Base-by-base conservation (phyloP, 2,329 filamentous ascomycete genomes). In the Lecanosticta acicola region DNA sequence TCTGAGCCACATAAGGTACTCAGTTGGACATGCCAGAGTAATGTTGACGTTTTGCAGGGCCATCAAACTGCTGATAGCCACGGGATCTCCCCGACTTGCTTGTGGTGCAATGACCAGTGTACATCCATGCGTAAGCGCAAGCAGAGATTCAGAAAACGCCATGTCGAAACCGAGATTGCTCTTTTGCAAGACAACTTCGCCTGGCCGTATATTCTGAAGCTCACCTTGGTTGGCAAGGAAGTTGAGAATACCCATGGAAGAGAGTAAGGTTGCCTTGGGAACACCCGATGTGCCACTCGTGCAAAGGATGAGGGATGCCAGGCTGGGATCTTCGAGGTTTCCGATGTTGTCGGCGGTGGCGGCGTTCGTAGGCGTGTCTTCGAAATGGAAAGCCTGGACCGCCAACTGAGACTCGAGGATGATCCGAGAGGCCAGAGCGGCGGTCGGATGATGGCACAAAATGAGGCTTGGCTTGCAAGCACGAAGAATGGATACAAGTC, bases 131-230 rank as follows among this genome's bases (percentile, higher is more conserved):
- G 55, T 51, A 1, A 74, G 56, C 0, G 65, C 63, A 2, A 54
- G 51, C 39, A 71, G 62, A 4, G 65, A 63, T 49, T 74, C 68
- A 2, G 50, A 50, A 1, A 72, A 33, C 0, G 69, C 68, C 46
- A 71, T 54, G 42, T 75, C 71, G 51, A 74, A 74, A 8, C 59
- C 61, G 20, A 59, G 62, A 0, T 70, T 59, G 13, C 50, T 66
- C 39, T 71, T 67, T 41, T 71, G 68, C 3, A 71, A 53, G 0
- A 67, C 59, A 0, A 49, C 45, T 17, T 65, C 65, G 1, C 51
- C 47, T 0, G 36, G 10, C 13, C 49, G 39, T 4, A 54, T 17
- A 24, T 42, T 48, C 26, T 40, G 47, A 3, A 43, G 34, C 13
- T 45, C 29, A 10, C 33, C 26, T 20, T 49, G 38, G 20, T 48